Conservation (phyloP, 176 grass and related monocot genomes). For the Phragmites australis region DNA sequence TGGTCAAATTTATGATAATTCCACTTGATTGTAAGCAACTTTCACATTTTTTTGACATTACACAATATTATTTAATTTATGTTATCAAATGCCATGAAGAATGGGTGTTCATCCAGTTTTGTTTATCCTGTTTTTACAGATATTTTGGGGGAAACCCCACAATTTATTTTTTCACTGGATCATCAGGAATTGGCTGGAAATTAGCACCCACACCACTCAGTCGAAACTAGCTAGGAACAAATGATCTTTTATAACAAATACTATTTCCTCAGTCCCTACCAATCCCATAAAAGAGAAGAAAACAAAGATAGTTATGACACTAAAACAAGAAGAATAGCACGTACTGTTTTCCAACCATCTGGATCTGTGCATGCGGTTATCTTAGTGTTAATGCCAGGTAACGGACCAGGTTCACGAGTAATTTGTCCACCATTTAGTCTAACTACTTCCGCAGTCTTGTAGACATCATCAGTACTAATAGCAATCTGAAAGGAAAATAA, state of each 20-base stretch:
- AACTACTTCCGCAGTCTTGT: constrained; percentile 85
- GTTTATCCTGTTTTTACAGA: neutral
- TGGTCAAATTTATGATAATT: neutral
- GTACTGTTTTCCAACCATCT: constrained; percentile 97
- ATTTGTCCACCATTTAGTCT: constrained; percentile 73
- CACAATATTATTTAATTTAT: neutral
- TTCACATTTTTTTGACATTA: neutral
- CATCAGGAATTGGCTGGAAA: neutral
- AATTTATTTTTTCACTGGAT: neutral
- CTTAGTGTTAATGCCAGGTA: constrained; percentile 91
- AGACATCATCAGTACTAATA: constrained; percentile 97
- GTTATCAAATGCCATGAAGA: neutral
- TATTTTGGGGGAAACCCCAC: neutral
- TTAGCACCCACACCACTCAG: neutral
- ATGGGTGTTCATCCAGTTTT: neutral
- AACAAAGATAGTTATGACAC: neutral
- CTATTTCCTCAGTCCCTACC: neutral
- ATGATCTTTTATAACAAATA: constrained; percentile 13
- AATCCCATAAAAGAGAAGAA: neutral
- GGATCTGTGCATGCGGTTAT: constrained; percentile 90
- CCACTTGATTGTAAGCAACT: neutral
- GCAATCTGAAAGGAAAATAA: constrained; percentile 67
- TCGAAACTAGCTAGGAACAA: constrained; percentile 9
- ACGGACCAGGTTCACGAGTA: constrained; percentile 87
- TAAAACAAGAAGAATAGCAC: constrained; percentile 37